Percentiles rank a stretch among this genome's conserved stretches.
phyloP scores from a whole-genome alignment of 495 filamentous ascomycete genomes.

The Cenococcum geophilum region DNA sequence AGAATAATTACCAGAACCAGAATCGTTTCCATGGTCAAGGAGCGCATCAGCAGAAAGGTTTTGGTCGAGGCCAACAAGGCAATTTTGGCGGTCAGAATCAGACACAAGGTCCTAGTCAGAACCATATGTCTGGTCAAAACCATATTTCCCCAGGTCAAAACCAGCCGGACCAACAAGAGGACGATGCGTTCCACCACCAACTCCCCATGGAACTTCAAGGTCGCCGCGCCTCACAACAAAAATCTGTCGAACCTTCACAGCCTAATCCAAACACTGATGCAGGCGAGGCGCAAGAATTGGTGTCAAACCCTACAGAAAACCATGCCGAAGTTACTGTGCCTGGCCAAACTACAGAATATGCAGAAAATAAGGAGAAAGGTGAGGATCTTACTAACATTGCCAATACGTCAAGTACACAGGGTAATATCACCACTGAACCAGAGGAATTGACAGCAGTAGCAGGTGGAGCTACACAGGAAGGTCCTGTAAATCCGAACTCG shows the following conservation, averaged over 20 bases:
- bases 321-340: neutral
- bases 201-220: conserved; percentile 3
- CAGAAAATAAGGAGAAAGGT: conserved; percentile 1
- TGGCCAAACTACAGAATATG: neutral
- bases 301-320: neutral
- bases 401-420: neutral
- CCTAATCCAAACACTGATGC: neutral
- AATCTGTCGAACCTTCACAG: conserved; percentile 1
- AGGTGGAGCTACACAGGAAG: neutral
- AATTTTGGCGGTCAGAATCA: conserved; percentile 47
- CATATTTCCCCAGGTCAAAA: neutral
- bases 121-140: neutral
- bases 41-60: conserved; percentile 36
- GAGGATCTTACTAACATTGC: neutral
- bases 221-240: neutral
- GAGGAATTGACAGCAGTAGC: neutral
- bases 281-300: neutral
- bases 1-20: conserved; percentile 48
- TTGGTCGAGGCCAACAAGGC: conserved; percentile 42
- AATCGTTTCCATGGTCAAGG: conserved; percentile 41
- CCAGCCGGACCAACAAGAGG: neutral
- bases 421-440: neutral
- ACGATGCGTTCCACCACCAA: conserved; percentile 8
- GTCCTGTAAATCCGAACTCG: neutral
- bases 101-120: neutral